Evolutionary conservation across 2,329 filamentous ascomycete genomes (phyloP).

Genomic region (Fusarium sp.): DNA sequence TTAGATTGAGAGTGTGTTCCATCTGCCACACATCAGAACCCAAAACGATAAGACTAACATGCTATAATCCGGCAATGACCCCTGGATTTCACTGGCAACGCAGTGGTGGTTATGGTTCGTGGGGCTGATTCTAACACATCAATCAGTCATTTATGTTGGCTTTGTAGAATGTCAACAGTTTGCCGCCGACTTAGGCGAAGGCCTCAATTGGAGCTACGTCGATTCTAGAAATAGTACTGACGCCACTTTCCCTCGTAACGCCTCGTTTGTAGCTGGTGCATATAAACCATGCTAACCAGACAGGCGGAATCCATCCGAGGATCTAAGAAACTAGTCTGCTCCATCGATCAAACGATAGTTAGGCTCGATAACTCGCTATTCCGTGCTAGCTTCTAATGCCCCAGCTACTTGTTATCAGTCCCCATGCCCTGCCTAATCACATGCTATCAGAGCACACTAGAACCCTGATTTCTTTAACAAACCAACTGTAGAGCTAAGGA

Average conservation of each 20-base stretch:
- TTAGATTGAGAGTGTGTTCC: background rate
- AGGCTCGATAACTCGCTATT: background rate
- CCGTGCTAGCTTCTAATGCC: no score
- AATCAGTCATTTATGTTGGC: background rate
- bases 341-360: background rate
- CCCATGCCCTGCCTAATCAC: no score
- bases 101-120: no score
- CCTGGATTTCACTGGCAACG: background rate
- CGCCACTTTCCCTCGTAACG: background rate
- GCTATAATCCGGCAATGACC: background rate
- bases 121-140: no score
- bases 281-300: background rate
- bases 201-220: background rate
- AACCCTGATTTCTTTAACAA: no score
- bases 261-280: background rate
- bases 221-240: background rate
- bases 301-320: background rate
- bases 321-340: background rate
- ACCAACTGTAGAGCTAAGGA: no score
- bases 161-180: background rate
- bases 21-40: background rate
- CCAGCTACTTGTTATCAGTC: no score
- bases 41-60: background rate
- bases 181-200: background rate
- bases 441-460: no score